Evolutionary conservation across 164 flowering plant genomes (phyloP).

Genomic region (Protea cynaroides): DNA sequence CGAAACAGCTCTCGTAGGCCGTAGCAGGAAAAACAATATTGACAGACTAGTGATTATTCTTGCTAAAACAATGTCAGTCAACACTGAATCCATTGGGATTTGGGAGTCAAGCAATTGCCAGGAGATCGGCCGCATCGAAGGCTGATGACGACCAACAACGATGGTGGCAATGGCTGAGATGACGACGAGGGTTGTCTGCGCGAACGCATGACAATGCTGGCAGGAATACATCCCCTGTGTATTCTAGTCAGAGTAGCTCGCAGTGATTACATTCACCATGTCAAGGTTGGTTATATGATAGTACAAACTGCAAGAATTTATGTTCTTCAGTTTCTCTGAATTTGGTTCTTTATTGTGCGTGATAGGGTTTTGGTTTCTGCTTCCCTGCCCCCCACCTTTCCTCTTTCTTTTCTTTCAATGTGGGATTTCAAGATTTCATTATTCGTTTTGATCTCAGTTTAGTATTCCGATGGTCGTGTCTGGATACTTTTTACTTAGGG

Average conservation of each 20-base stretch:
- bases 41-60: too few relatives aligned
- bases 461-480: too few relatives aligned
- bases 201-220: constrained; percentile 12
- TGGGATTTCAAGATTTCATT: too few relatives aligned
- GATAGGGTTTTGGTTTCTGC: background rate
- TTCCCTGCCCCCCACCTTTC: background rate
- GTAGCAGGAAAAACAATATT: too few relatives aligned
- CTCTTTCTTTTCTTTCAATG: too few relatives aligned
- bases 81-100: too few relatives aligned
- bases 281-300: constrained; percentile 10
- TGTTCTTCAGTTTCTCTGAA: too few relatives aligned
- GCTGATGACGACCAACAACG: background rate
- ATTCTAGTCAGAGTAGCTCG: background rate
- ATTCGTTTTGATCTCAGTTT: too few relatives aligned
- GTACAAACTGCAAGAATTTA: background rate
- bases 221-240: constrained; percentile 8
- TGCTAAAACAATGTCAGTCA: too few relatives aligned
- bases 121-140: background rate
- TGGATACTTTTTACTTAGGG: too few relatives aligned
- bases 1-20: background rate
- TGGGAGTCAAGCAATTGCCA: too few relatives aligned
- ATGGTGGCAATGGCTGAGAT: background rate
- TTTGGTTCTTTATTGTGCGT: background rate
- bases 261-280: constrained; percentile 6
- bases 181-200: background rate